phyloP scores from a whole-genome alignment of 2,329 filamentous ascomycete genomes.

The Cordyceps militaris region DNA sequence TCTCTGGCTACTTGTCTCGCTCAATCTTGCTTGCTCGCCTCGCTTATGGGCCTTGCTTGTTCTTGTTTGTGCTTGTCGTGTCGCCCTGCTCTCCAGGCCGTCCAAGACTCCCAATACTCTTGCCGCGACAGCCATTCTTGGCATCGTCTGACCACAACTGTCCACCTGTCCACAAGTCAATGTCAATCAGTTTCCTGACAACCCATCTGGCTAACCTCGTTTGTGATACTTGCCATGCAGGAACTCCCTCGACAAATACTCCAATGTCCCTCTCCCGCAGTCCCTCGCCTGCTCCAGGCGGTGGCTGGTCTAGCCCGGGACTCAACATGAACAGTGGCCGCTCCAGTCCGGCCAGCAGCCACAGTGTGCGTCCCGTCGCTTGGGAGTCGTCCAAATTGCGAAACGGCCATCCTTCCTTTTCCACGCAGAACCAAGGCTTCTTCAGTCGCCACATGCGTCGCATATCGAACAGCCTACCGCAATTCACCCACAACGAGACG shows the following conservation, averaged over 20 bases:
- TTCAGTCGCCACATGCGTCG: constrained; percentile 77
- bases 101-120: neutral
- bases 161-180: neutral
- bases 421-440: constrained; percentile 77
- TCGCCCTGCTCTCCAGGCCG: neutral
- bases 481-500: constrained; percentile 64
- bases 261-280: constrained; percentile 82
- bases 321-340: constrained; percentile 66
- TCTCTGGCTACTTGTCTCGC: neutral
- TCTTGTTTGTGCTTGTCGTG: neutral
- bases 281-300: constrained; percentile 74
- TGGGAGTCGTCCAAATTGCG: constrained; percentile 81
- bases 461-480: constrained; percentile 71
- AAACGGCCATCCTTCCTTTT: constrained; percentile 72
- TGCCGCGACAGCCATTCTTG: neutral
- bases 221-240: constrained; percentile 27
- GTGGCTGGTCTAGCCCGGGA: constrained; percentile 83
- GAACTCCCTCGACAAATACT: constrained; percentile 45
- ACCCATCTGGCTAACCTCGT: constrained; percentile 20
- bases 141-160: neutral
- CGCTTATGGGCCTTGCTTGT: neutral
- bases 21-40: neutral
- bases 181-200: neutral
- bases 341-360: constrained; percentile 55
- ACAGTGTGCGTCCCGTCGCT: constrained; percentile 51